These are phyloP conservation scores for Alternaria dauci DNA, from an alignment of 2,329 filamentous ascomycete species.

Conservation along the genomic window DNA sequence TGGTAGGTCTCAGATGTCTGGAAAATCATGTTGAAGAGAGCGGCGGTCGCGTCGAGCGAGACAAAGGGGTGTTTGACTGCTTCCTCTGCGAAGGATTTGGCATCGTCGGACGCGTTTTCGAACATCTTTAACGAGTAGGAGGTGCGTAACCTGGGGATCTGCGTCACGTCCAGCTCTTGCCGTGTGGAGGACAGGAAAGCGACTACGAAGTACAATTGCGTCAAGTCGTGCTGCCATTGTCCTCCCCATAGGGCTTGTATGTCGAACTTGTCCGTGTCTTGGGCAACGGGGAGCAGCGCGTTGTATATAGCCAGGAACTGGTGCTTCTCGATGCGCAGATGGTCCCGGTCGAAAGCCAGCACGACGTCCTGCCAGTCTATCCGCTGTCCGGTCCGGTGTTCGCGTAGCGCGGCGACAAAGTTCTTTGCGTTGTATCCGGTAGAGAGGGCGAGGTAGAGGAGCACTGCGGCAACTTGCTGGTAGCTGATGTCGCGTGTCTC, in stretches of 20 bases:
- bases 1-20: slow-evolving; percentile 66
- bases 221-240: slow-evolving; percentile 82
- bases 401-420: slow-evolving; percentile 66
- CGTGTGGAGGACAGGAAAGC: slow-evolving; percentile 81
- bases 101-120: slow-evolving; percentile 65
- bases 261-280: slow-evolving; percentile 71
- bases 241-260: slow-evolving; percentile 92
- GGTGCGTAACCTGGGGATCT: slow-evolving; percentile 80
- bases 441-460: slow-evolving; percentile 74
- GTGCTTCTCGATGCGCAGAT: slow-evolving; percentile 75
- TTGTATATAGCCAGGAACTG: slow-evolving; percentile 87
- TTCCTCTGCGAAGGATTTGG: slow-evolving; percentile 67
- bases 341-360: slow-evolving; percentile 79
- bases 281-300: slow-evolving; percentile 76
- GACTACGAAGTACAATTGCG: slow-evolving; percentile 91
- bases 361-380: slow-evolving; percentile 76
- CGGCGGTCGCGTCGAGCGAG: slow-evolving; percentile 81
- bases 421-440: slow-evolving; percentile 73
- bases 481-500: slow-evolving; percentile 74
- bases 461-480: slow-evolving; percentile 80
- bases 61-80: slow-evolving; percentile 87
- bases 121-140: slow-evolving; percentile 77
- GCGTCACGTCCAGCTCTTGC: slow-evolving; percentile 81
- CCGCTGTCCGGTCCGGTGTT: slow-evolving; percentile 63
- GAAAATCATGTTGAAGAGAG: slow-evolving; percentile 70